Evolutionary conservation across 306 rosid species (phyloP), one percentile per base, ranked within the genome.

Genomic region (Cucumis sativus): DNA sequence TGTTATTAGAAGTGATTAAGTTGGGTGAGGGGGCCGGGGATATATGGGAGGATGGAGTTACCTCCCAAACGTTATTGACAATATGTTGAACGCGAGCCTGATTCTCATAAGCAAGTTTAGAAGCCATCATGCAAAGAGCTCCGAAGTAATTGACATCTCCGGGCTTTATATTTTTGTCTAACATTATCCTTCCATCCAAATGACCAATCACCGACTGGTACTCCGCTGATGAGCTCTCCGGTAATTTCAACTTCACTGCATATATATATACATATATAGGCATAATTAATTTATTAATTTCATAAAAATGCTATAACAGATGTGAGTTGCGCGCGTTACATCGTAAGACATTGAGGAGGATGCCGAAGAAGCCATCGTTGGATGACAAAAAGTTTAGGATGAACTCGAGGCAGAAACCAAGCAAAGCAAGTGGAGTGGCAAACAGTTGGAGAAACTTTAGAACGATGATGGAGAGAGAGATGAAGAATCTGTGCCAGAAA

Each of bases 401-500:
- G 56, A 21, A 64, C 77, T 85, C 87, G 25, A 93, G 33, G n/a
- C 16, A 5, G 66, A 43, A 4, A 1, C 97, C 98, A 0, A 87
- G 3, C 8, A 17, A 65, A 25, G 69, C 80, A 80, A 93, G 15
- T 13, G 82, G 55, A 0, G 54, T 54, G 62, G 43, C 73, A 15
- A 51, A 41, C 11, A 43, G 0, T 23, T 80, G 21, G 4, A 91
- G 67, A 45, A 73, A 2, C 77, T 30, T 88, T 68, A 88, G 96
- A 9, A 25, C 17, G 33, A 88, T 54, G 61, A 89, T 62, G 33
- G 93, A 89, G 40, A 39, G 30, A 78, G 89, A 84, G 58, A 93
- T 82, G n/a, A 87, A 37, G 96, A 96, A 87, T 85, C 97, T 83
- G 16, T 85, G 87, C 12, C 84, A 25, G 33, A 91, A 84, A 0